Base-by-base conservation (phyloP, 805 yeast species). In the Hanseniaspora vineae region DNA sequence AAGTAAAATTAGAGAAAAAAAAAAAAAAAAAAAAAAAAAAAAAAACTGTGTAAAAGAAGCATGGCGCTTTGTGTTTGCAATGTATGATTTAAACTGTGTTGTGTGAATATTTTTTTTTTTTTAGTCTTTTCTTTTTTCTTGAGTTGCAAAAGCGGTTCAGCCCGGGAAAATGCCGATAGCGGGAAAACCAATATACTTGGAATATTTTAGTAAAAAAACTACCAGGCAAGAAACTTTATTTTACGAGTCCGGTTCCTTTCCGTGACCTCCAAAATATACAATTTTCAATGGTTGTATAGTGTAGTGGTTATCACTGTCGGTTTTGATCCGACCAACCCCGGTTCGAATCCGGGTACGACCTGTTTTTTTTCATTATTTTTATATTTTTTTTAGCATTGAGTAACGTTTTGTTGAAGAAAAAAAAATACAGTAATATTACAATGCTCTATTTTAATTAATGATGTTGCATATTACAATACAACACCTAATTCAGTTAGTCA, bases 341-440 rank as follows among this genome's bases (percentile, higher is more conserved):
- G 84, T 79, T 79, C 85, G 85, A 79, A 77, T 77, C 84, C 84
- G 84, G 84, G 84, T 76, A 75, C 78, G 84, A 78, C 82, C 84
- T 78, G 35, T 47, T 54, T 63, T 59, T 54, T 52, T 40, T 32
- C 31, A 42, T 17, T 31, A 32, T 45, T 29, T 31, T 10, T 47
- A 12, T 35, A 20, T 35, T 31, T 40, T 3, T 31, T 42, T 35
- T 46, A 42, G 33, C 13, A 31, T 13, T 31, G 35, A 31, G 13
- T 10, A 9, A 31, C 35, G 35, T n/a, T n/a, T n/a, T n/a, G n/a
- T n/a, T n/a, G n/a, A n/a, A n/a, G n/a, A n/a, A n/a, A n/a, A n/a
- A 33, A 14, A n/a, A 14, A 33, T 33, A 33, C 37, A 23, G 8
- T 23, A 23, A 8, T 23, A 8, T 23, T 23, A 5, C 4, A 23